Percentiles rank a stretch among this genome's conserved stretches.
These are phyloP conservation scores for Calvatia gigantea DNA, from an alignment of 768 basidiomycete genomes.

Conservation along the genomic window DNA sequence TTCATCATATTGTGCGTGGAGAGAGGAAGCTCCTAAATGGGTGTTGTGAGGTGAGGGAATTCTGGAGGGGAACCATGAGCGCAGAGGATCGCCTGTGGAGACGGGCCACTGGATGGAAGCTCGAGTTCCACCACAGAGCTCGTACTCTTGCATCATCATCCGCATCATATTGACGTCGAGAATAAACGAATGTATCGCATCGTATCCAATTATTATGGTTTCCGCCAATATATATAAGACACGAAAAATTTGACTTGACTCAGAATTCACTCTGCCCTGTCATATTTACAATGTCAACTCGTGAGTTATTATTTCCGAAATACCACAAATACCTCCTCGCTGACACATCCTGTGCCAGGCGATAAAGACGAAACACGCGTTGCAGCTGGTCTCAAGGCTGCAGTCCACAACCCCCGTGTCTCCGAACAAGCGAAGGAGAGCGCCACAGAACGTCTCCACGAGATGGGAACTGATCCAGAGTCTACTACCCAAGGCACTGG, in stretches of 20 bases:
- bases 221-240: neutral
- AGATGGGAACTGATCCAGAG: constrained; percentile 21
- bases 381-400: constrained; percentile 53
- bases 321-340: no score
- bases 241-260: neutral
- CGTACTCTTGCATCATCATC: neutral
- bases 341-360: no score
- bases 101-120: no score
- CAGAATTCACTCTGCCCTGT: neutral
- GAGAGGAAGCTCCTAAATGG: no score
- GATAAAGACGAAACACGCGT: constrained; percentile 18
- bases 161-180: neutral
- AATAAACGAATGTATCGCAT: neutral
- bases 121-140: neutral
- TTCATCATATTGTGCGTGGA: no score
- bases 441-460: constrained; percentile 42
- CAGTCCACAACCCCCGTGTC: constrained; percentile 55
- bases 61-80: no score
- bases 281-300: neutral
- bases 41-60: no score
- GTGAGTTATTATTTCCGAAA: neutral
- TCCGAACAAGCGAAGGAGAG: constrained; percentile 50
- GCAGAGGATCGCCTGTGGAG: neutral
- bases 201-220: neutral
- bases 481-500: neutral